Percentiles rank a stretch among this genome's conserved stretches.
Evolutionary conservation across 257 asterid genomes (phyloP).

Genomic region (Orobanche coerulescens): DNA sequence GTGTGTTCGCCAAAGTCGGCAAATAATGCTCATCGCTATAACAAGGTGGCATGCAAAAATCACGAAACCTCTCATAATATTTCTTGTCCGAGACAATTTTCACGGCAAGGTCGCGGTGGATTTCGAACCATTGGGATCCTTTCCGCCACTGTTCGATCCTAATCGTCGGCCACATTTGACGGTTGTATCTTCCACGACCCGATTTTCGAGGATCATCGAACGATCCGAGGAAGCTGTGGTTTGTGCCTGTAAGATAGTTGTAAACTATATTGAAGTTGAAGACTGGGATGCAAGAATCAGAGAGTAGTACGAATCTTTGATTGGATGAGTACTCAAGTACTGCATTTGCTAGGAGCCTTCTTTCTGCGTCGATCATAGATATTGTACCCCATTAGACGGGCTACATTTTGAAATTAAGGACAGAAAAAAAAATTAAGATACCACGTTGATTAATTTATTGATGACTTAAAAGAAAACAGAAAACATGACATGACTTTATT

Average conservation of each 20-base stretch:
- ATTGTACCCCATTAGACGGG: slow-evolving; percentile 56
- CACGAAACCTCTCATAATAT: slow-evolving; percentile 31
- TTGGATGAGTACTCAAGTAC: slow-evolving; percentile 53
- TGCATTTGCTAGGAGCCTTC: slow-evolving; percentile 60
- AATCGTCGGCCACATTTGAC: slow-evolving; percentile 45
- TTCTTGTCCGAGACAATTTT: slow-evolving; percentile 31
- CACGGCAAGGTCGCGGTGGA: slow-evolving; percentile 46
- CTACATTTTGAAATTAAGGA: slow-evolving; percentile 27
- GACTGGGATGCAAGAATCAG: slow-evolving; percentile 70
- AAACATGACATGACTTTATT: neutral
- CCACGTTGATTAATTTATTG: neutral
- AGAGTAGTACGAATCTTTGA: slow-evolving; percentile 48
- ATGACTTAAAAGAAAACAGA: too few relatives aligned
- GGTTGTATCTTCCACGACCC: slow-evolving; percentile 63
- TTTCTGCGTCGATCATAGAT: slow-evolving; percentile 66
- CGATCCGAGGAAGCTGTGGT: slow-evolving; percentile 36
- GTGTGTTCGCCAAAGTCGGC: slow-evolving; percentile 53
- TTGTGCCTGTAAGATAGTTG: slow-evolving; percentile 32
- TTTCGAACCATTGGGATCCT: slow-evolving; percentile 70
- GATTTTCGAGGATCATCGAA: slow-evolving; percentile 44
- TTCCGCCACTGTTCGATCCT: slow-evolving; percentile 62
- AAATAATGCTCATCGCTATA: slow-evolving; percentile 48
- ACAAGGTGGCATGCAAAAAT: slow-evolving; percentile 45
- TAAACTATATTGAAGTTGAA: slow-evolving; percentile 59
- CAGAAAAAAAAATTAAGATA: neutral